Evolutionary conservation across 495 filamentous ascomycete species (phyloP).

Genomic region (Usnea hakonensis): DNA sequence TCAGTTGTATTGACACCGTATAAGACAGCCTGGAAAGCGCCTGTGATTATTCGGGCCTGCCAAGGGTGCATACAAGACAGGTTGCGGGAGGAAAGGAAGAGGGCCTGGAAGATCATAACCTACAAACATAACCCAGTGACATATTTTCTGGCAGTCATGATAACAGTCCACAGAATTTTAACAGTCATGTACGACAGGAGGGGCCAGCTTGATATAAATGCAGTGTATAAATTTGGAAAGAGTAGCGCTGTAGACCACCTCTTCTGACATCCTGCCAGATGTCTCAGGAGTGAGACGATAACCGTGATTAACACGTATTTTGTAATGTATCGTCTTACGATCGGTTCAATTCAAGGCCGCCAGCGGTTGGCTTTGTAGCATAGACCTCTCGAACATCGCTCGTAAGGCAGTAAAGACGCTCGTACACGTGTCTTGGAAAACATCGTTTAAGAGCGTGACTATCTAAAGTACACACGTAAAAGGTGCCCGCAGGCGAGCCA

Average conservation of each 20-base stretch:
- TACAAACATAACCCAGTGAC: no score
- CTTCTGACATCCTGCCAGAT: no score
- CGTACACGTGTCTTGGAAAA: no score
- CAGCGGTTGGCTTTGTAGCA: background rate
- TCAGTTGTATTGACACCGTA: background rate
- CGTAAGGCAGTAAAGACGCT: background rate
- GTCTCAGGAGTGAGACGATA: no score
- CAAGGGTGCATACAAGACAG: background rate
- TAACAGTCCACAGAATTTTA: no score
- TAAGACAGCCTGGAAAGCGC: background rate
- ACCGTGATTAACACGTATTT: background rate
- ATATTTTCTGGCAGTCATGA: no score
- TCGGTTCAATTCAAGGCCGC: background rate
- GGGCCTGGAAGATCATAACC: no score
- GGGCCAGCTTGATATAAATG: no score
- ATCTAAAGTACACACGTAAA: background rate
- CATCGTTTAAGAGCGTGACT: background rate
- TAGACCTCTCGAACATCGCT: background rate
- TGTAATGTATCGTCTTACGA: background rate
- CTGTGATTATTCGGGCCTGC: background rate
- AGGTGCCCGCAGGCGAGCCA: background rate
- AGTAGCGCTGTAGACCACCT: no score
- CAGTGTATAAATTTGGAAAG: no score
- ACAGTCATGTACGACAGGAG: no score
- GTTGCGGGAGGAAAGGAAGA: background rate